Conservation (phyloP, 441 rosid genomes). For the Jatropha podagrica region DNA sequence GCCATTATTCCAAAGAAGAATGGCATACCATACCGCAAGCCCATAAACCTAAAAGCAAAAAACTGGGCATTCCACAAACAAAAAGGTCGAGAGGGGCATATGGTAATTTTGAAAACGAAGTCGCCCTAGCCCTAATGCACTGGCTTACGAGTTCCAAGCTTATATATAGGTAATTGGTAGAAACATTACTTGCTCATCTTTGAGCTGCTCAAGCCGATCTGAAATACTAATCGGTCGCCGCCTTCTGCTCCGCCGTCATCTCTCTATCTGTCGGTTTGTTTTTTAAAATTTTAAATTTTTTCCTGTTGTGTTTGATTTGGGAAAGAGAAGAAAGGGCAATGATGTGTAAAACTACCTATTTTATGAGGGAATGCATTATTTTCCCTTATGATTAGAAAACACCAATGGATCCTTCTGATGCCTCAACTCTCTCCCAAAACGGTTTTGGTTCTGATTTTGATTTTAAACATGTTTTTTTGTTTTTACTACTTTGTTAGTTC, state of each 20-base stretch:
- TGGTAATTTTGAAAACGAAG: background rate
- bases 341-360: slow-evolving; percentile 86
- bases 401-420: slow-evolving; percentile 99
- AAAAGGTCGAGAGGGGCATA: background rate
- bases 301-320: too few relatives aligned
- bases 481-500: background rate
- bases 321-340: slow-evolving; percentile 35
- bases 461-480: background rate
- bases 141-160: background rate
- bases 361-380: slow-evolving; percentile 43
- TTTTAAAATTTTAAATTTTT: background rate
- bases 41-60: background rate
- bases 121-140: background rate
- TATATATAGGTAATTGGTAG: background rate
- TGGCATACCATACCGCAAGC: background rate
- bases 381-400: slow-evolving; percentile 53
- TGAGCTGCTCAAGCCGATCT: background rate
- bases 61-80: background rate
- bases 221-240: background rate
- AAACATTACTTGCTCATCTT: background rate
- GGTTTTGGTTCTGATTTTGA: background rate
- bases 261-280: background rate
- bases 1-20: background rate
- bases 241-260: background rate
- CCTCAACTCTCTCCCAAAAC: slow-evolving; percentile 15